A percentile compares a stretch with the other conserved stretches of the same genome.
Evolutionary conservation across 1,139 yeast species (phyloP).

Genomic region (Diutina siamensis): DNA sequence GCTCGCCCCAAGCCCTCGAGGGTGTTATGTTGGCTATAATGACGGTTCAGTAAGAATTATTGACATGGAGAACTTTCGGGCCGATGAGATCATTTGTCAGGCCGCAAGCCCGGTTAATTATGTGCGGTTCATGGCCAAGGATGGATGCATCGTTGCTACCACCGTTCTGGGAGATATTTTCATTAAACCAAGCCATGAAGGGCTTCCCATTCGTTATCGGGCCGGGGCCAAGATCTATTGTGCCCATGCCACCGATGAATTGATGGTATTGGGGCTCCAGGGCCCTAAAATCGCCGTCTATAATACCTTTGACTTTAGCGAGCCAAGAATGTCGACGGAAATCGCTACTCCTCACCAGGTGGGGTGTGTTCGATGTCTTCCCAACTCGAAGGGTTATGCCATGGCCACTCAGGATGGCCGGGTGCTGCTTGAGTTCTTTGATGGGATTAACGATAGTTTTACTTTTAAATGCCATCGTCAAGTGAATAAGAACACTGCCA

Average conservation of each 20-base stretch:
- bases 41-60: conserved; percentile 31
- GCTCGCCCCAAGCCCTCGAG: background rate
- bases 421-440: conserved; percentile 68
- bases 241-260: conserved; percentile 43
- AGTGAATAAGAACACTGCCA: conserved; percentile 27
- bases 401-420: conserved; percentile 82
- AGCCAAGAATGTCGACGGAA: conserved; percentile 45
- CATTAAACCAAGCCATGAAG: background rate
- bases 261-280: conserved; percentile 46
- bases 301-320: conserved; percentile 31
- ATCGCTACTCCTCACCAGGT: conserved; percentile 70
- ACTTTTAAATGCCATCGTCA: conserved; percentile 79
- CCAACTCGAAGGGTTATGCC: conserved; percentile 56
- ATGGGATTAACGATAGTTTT: conserved; percentile 36
- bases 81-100: background rate
- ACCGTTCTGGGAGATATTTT: background rate
- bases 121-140: background rate
- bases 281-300: conserved; percentile 44
- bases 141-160: background rate
- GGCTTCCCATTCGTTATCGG: background rate
- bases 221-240: conserved; percentile 44
- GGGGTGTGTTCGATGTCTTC: conserved; percentile 46
- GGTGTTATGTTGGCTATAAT: conserved; percentile 8
- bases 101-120: background rate
- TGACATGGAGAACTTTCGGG: conserved; percentile 29